These are phyloP conservation scores for Excoecaria cochinchinensis DNA, from an alignment of 345 rosid genomes.

Conservation along the genomic window DNA sequence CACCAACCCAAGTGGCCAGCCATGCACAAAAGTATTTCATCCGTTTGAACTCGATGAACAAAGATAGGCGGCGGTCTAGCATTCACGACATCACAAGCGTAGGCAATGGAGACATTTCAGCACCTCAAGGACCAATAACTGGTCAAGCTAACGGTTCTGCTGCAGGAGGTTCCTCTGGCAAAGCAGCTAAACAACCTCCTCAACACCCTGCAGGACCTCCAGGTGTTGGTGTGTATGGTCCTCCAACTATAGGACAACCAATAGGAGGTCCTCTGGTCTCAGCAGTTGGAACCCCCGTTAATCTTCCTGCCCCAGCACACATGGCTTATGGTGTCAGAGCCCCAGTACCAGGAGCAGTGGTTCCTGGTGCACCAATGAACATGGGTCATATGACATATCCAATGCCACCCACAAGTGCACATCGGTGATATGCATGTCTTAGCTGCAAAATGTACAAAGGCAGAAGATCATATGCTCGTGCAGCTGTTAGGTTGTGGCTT, in stretches of 20 bases:
- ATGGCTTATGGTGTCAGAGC: conserved; percentile 76
- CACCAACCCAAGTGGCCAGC: conserved; percentile 98
- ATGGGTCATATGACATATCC: conserved; percentile 67
- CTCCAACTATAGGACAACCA: conserved; percentile 79
- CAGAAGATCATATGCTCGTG: conserved; percentile 31
- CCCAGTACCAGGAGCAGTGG: conserved; percentile 40
- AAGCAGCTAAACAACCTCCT: conserved; percentile 57
- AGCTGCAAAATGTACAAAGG: conserved; percentile 47
- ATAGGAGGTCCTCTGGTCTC: conserved; percentile 76
- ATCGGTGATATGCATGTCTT: conserved; percentile 50
- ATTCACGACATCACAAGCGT: conserved; percentile 95
- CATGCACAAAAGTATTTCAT: conserved; percentile 96
- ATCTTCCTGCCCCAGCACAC: conserved; percentile 66
- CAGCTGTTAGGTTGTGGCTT: conserved; percentile 17
- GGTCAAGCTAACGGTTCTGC: conserved; percentile 71
- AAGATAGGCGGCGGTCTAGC: conserved; percentile 91
- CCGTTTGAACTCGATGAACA: conserved; percentile 87
- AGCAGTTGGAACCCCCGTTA: conserved; percentile 94
- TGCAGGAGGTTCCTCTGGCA: conserved; percentile 51
- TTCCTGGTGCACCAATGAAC: conserved; percentile 79
- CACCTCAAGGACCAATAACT: conserved; percentile 83
- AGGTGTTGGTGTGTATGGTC: conserved; percentile 55
- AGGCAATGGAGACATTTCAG: conserved; percentile 63
- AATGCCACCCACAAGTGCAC: conserved; percentile 69
- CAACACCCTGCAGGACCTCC: conserved; percentile 47